phyloP scores from a whole-genome alignment of 495 filamentous ascomycete species.

The Xylaria flabelliformis region DNA sequence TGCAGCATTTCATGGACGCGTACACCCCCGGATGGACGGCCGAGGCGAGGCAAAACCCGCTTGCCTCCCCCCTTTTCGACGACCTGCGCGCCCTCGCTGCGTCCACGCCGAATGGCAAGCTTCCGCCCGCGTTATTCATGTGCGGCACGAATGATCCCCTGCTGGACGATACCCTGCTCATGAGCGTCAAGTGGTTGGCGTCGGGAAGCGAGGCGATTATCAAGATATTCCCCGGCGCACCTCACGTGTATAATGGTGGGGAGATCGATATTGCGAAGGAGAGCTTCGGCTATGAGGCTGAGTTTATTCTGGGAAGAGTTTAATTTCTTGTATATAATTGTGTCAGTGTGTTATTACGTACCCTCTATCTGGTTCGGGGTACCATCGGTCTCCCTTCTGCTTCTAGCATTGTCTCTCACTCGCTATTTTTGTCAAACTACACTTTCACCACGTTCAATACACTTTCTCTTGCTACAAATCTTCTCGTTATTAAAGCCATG shows the following conservation, averaged over 20 bases:
- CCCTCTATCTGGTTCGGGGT: background rate
- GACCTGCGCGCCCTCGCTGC: slow-evolving; percentile 5
- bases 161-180: slow-evolving; percentile 62
- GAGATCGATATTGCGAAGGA: background rate
- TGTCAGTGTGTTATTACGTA: no score
- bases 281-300: slow-evolving; percentile 11
- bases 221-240: slow-evolving; percentile 60
- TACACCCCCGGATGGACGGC: background rate
- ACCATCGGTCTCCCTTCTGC: background rate
- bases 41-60: background rate
- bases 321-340: background rate
- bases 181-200: slow-evolving; percentile 59
- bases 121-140: slow-evolving; percentile 60
- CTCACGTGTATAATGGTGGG: slow-evolving; percentile 50
- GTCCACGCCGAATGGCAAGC: background rate
- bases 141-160: slow-evolving; percentile 61
- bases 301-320: slow-evolving; percentile 2
- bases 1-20: background rate
- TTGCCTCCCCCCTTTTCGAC: background rate
- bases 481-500: background rate
- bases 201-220: slow-evolving; percentile 55
- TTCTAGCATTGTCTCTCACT: background rate
- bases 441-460: background rate
- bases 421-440: no score
- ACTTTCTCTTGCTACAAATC: background rate